phyloP scores from a whole-genome alignment of 345 rosid species.

The Nephelium lappaceum region DNA sequence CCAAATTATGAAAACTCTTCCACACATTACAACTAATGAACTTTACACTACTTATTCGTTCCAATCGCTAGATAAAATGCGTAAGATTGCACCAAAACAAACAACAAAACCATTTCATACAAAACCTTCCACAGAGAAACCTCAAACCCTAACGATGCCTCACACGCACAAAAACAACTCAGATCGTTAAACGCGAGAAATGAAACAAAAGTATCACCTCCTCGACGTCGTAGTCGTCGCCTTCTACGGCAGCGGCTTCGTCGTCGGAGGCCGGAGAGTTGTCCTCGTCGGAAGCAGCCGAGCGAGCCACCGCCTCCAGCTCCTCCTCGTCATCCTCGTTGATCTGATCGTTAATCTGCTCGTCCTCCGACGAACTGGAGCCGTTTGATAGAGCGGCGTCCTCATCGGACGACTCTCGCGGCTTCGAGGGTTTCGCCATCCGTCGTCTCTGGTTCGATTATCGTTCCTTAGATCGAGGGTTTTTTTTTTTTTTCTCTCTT shows the following conservation, averaged over 20 bases:
- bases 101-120: no score
- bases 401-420: constrained; percentile 71
- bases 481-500: constrained; percentile 2
- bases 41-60: not conserved
- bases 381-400: constrained; percentile 43
- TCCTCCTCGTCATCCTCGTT: constrained; percentile 90
- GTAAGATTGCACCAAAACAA: not conserved
- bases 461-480: constrained; percentile 47
- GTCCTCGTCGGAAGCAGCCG: constrained; percentile 77
- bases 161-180: constrained; percentile 2
- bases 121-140: not conserved
- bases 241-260: constrained; percentile 36
- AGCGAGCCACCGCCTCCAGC: constrained; percentile 94
- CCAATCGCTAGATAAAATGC: not conserved
- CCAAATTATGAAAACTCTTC: not conserved
- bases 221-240: constrained; percentile 41
- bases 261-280: constrained; percentile 40
- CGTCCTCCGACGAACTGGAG: constrained; percentile 66
- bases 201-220: constrained; percentile 39
- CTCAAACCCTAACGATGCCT: constrained; percentile 1
- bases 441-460: constrained; percentile 2
- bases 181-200: constrained; percentile 13
- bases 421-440: constrained; percentile 60
- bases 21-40: not conserved
- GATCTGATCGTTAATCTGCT: constrained; percentile 63